A percentile compares a stretch with the other conserved stretches of the same genome.
phyloP scores from a whole-genome alignment of 2,329 filamentous ascomycete species.

The Colletotrichum gigasporum region DNA sequence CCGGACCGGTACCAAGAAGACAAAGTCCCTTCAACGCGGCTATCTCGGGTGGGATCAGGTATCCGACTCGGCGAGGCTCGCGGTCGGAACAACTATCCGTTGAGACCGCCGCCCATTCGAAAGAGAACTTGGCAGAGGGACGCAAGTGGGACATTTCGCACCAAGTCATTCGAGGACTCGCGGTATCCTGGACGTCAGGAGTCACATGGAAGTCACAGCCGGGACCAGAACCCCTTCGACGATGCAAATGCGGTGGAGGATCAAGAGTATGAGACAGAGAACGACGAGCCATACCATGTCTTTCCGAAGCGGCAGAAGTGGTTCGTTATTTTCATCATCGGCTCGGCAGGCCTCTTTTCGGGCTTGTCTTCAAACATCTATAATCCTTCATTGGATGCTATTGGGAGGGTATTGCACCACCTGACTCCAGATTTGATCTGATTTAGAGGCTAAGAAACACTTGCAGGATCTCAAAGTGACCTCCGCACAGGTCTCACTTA shows the following conservation, averaged over 20 bases:
- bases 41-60: constrained; percentile 18
- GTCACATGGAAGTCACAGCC: background rate
- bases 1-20: constrained; percentile 24
- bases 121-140: constrained; percentile 24
- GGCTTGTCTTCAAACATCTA: constrained; percentile 63
- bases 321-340: constrained; percentile 57
- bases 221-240: constrained; percentile 14
- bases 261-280: background rate
- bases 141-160: background rate
- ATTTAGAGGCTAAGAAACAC: background rate
- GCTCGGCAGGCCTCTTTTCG: constrained; percentile 61
- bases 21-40: constrained; percentile 13
- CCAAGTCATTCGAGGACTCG: constrained; percentile 7
- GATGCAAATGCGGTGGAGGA: background rate
- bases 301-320: constrained; percentile 51
- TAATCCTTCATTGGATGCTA: constrained; percentile 52
- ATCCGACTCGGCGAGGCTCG: constrained; percentile 20
- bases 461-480: constrained; percentile 41
- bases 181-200: constrained; percentile 3
- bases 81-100: constrained; percentile 13
- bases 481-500: constrained; percentile 45
- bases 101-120: constrained; percentile 15
- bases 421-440: background rate
- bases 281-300: constrained; percentile 40
- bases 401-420: constrained; percentile 41